Conservation (phyloP, 2,329 filamentous ascomycete genomes). For the Microcyclosporella mali region DNA sequence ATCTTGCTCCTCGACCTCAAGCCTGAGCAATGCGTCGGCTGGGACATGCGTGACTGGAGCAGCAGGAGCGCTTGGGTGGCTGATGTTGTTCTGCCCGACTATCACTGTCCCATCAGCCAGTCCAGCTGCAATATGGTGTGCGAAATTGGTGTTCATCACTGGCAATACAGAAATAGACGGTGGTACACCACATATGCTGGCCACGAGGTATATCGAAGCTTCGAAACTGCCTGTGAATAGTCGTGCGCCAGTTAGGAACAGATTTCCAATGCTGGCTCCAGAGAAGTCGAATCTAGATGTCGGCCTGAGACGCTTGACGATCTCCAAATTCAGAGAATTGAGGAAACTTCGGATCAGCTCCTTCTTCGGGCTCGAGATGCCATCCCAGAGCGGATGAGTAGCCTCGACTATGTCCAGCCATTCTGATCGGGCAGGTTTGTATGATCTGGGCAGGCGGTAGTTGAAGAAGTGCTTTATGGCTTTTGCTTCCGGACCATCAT, state of each 20-base stretch:
- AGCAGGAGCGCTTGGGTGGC: conserved; percentile 64
- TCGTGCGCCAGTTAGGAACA: conserved; percentile 59
- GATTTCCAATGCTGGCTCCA: conserved; percentile 45
- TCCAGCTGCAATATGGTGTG: conserved; percentile 84
- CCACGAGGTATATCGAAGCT: conserved; percentile 82
- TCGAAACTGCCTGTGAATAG: conserved; percentile 92
- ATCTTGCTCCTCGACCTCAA: conserved; percentile 53
- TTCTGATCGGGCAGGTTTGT: conserved; percentile 60
- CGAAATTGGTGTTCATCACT: conserved; percentile 90
- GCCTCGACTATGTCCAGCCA: conserved; percentile 89
- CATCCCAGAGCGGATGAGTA: conserved; percentile 65
- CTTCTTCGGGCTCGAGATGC: conserved; percentile 45
- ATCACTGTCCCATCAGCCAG: conserved; percentile 71
- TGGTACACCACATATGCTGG: conserved; percentile 79
- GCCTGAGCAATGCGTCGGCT: conserved; percentile 10
- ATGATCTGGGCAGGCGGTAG: conserved; percentile 64
- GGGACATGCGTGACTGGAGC: conserved; percentile 22
- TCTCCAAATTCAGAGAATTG: conserved; percentile 46
- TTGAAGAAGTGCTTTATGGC: conserved; percentile 84
- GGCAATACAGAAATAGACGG: conserved; percentile 72
- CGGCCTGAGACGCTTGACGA: conserved; percentile 43
- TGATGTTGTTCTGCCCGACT: conserved; percentile 88
- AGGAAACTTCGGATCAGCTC: conserved; percentile 48
- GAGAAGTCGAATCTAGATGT: conserved; percentile 46
- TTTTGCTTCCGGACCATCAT: conserved; percentile 54